These are phyloP conservation scores for Diutina mesorugosa DNA, from an alignment of 1,139 yeast genomes.

Conservation along the genomic window DNA sequence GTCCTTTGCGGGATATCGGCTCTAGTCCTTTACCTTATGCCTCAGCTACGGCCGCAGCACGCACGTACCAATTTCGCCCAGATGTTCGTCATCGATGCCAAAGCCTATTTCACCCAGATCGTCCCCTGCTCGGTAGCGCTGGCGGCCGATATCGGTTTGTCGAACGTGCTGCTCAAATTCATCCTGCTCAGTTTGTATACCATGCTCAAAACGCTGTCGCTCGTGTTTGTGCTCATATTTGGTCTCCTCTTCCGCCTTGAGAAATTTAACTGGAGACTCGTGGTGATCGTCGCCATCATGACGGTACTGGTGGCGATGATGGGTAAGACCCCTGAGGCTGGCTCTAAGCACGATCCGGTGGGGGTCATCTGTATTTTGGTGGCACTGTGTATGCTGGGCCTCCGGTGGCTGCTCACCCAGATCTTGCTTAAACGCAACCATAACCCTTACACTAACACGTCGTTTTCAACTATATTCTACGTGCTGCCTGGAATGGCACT, in stretches of 20 bases:
- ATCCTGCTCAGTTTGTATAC: constrained; percentile 80
- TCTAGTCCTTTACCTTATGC: constrained; percentile 29
- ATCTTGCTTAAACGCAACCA: constrained; percentile 51
- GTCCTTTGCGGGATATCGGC: constrained; percentile 43
- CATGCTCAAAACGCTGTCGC: constrained; percentile 79
- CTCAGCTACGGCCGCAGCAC: constrained; percentile 32
- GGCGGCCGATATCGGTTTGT: constrained; percentile 89
- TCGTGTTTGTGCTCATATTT: constrained; percentile 79
- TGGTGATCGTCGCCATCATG: constrained; percentile 65
- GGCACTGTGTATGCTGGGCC: constrained; percentile 76
- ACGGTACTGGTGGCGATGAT: constrained; percentile 73
- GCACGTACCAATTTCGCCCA: constrained; percentile 4
- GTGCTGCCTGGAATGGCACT: constrained; percentile 76
- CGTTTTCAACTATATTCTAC: constrained; percentile 72
- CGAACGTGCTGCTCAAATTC: constrained; percentile 69
- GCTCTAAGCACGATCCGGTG: constrained; percentile 14
- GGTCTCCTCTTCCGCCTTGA: constrained; percentile 75
- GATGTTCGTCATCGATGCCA: constrained; percentile 8
- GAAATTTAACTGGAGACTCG: constrained; percentile 49
- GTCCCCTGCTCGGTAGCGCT: constrained; percentile 82
- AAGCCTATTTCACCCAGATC: constrained; percentile 35
- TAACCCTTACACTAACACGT: constrained; percentile 40
- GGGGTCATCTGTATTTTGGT: constrained; percentile 66
- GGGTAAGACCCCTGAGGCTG: constrained; percentile 29
- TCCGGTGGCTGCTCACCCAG: constrained; percentile 93